Percentiles rank a stretch among this genome's conserved stretches.
phyloP scores from a whole-genome alignment of 495 filamentous ascomycete species.

The Friedmanniomyces simplex region DNA sequence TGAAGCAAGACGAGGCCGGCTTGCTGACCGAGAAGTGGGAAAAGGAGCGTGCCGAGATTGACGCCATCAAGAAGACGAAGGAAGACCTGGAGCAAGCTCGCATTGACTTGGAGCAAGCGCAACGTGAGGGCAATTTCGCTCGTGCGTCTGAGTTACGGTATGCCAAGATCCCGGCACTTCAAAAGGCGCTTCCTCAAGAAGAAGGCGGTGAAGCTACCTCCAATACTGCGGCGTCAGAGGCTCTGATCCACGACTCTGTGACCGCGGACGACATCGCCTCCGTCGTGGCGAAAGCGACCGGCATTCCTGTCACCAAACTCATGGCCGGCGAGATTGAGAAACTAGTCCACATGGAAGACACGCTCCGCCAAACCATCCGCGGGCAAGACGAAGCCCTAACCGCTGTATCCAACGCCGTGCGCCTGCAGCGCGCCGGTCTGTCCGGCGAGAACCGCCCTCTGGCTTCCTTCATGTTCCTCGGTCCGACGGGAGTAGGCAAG shows the following conservation, averaged over 20 bases:
- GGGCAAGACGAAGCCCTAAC: slow-evolving; percentile 90
- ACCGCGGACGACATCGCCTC: slow-evolving; percentile 85
- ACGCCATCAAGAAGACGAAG: slow-evolving; percentile 74
- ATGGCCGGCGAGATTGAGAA: slow-evolving; percentile 89
- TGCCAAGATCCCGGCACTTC: slow-evolving; percentile 68
- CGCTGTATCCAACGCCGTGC: slow-evolving; percentile 84
- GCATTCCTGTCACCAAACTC: slow-evolving; percentile 83
- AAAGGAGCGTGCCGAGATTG: slow-evolving; percentile 74
- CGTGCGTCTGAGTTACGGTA: slow-evolving; percentile 82
- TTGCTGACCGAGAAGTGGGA: slow-evolving; percentile 74
- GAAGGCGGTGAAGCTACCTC: slow-evolving; percentile 30
- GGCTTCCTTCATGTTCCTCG: slow-evolving; percentile 95
- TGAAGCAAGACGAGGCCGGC: slow-evolving; percentile 57
- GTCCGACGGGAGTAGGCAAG: slow-evolving; percentile 93
- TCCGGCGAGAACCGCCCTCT: slow-evolving; percentile 84
- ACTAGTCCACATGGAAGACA: slow-evolving; percentile 89
- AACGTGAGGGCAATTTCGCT: slow-evolving; percentile 83
- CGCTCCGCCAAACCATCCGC: slow-evolving; percentile 68
- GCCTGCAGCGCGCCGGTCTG: slow-evolving; percentile 86
- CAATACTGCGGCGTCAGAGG: slow-evolving; percentile 32
- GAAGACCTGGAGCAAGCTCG: slow-evolving; percentile 73
- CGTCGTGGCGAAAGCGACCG: slow-evolving; percentile 83
- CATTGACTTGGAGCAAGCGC: slow-evolving; percentile 75
- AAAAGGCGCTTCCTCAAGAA: slow-evolving; percentile 71
- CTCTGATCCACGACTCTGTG: slow-evolving; percentile 83